Evolutionary conservation across 2,329 filamentous ascomycete species (phyloP), one percentile per base, ranked within the genome.

Genomic region (Mollisia scopiformis): DNA sequence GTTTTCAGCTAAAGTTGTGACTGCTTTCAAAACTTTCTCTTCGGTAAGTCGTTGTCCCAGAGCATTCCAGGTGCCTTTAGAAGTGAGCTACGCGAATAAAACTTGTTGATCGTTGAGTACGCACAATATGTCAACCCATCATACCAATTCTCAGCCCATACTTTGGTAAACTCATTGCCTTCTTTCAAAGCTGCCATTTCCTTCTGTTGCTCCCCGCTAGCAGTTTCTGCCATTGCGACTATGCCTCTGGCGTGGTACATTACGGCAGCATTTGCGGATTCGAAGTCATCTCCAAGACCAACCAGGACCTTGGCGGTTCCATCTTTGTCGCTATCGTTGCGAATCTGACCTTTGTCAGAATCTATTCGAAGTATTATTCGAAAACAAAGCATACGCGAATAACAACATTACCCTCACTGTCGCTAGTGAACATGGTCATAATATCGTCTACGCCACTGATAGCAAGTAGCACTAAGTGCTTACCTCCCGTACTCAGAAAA

Each of bases 101-200:
- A 21, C 2, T 21, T 25, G 10, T 23, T 27, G 6, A 28, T 13
- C 16, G n/a, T n/a, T 3, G 6, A 43, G 1, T n/a, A 46, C 69
- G 61, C 51, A 72, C 95, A 99, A 73, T 95, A 99, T 0, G 93
- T 91, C 37, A 99, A 79, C 0, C 93, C 92, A 74, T 98, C 95
- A 72, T 93, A 93, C 93, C 93, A 97, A 61, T 91, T 87, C 65
- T 95, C 87, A 52, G 91, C 78, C 92, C 92, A 97, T 6, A 66
- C 10, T 41, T 72, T 72, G 81, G 77, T 57, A 82, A 80, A 33
- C 31, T 69, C 65, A 53, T 88, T 76, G 5, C 81, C 81, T 27
- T 80, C 76, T 16, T 75, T 75, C 7, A 84, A 68, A 0, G 76
- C 74, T 58, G 79, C 74, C 27, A 82, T 72, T 61, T 87, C 80